phyloP scores from a whole-genome alignment of 352 stramenopile genomes.

The Phytophthora pluvialis region DNA sequence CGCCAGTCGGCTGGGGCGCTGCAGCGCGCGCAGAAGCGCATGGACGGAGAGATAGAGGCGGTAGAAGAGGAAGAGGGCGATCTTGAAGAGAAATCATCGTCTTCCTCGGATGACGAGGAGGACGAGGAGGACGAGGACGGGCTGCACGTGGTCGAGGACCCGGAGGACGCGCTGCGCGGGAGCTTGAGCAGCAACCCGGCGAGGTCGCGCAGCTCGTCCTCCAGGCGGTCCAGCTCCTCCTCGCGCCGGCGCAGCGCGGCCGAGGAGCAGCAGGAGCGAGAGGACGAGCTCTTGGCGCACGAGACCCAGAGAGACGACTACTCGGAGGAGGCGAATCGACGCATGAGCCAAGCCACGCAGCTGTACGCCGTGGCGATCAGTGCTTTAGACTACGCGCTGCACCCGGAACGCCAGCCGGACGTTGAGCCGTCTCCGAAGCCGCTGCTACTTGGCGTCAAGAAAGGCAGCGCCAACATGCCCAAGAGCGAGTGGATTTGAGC shows the following conservation, averaged over 20 bases:
- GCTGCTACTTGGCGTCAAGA: constrained; percentile 59
- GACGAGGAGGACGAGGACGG: constrained; percentile 50
- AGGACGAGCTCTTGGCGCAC: constrained; percentile 38
- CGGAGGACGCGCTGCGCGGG: constrained; percentile 40
- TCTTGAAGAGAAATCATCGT: constrained; percentile 26
- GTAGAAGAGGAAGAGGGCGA: constrained; percentile 29
- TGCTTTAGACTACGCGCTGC: constrained; percentile 55
- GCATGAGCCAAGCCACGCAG: constrained; percentile 60
- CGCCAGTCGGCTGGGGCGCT: constrained; percentile 67
- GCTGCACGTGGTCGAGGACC: constrained; percentile 40
- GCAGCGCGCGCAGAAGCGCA: constrained; percentile 47
- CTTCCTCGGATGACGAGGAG: constrained; percentile 42
- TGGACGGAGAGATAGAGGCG: constrained; percentile 49
- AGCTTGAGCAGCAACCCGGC: constrained; percentile 42
- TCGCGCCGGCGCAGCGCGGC: constrained; percentile 33
- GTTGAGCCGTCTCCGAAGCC: constrained; percentile 49
- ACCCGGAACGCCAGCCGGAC: constrained; percentile 43
- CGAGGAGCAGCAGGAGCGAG: constrained; percentile 42
- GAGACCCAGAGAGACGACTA: constrained; percentile 42
- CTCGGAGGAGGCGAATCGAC: constrained; percentile 48
- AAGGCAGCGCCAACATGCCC: constrained; percentile 43
- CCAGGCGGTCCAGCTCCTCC: constrained; percentile 37
- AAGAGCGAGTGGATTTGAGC: constrained; percentile 60
- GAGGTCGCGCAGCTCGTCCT: constrained; percentile 41
- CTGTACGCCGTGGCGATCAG: constrained; percentile 64